Conservation (phyloP, 192 early-diverging fungal species). For the Linnemannia elongata region DNA sequence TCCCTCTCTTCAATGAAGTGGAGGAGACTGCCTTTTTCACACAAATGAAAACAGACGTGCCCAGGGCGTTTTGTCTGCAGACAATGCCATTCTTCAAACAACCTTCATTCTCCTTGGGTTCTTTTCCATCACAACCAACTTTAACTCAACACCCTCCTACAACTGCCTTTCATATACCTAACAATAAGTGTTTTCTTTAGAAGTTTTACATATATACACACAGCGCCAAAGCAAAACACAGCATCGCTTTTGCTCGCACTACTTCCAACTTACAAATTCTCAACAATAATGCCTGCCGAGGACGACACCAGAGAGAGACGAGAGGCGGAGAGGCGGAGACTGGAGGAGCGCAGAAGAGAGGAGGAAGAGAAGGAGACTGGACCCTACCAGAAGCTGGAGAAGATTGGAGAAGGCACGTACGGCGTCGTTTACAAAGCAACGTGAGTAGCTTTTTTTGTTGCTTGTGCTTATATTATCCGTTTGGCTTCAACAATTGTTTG, state of each 20-base stretch:
- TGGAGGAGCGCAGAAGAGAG: neutral
- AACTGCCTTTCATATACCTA: neutral
- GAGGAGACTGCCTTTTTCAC: conserved; percentile 8
- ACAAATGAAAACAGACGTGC: conserved; percentile 15
- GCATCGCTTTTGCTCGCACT: neutral
- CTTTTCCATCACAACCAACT: neutral
- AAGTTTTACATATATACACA: neutral
- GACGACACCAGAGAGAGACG: neutral
- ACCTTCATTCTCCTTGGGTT: neutral
- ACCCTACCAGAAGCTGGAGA: conserved; percentile 79
- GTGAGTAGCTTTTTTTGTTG: conserved; percentile 18
- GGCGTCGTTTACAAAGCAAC: conserved; percentile 86
- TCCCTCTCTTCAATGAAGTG: neutral
- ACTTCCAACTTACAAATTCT: neutral
- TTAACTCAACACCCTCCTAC: neutral
- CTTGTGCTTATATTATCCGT: neutral
- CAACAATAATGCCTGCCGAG: conserved; percentile 5
- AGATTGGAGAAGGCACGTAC: conserved; percentile 84
- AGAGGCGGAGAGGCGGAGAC: neutral
- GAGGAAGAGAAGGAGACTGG: conserved; percentile 27
- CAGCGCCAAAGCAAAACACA: neutral
- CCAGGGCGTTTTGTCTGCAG: neutral
- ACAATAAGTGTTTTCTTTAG: neutral
- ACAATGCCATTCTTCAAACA: neutral
- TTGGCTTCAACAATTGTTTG: neutral